Percentiles rank a stretch among this genome's conserved stretches.
Evolutionary conservation across 2,329 filamentous ascomycete species (phyloP).

Genomic region (Zymoseptoria brevis): DNA sequence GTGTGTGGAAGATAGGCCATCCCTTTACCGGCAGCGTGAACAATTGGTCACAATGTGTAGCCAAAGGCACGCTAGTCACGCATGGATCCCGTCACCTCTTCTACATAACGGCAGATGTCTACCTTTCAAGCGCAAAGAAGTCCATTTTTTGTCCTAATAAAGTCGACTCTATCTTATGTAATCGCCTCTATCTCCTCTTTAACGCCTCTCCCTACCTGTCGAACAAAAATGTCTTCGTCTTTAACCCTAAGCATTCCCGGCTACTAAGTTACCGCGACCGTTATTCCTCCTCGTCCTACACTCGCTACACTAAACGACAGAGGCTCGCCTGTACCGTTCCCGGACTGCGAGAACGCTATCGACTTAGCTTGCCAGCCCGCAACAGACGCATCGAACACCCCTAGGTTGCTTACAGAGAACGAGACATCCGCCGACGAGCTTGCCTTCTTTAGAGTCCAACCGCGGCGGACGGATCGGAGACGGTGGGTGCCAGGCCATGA

Average conservation of each 20-base stretch:
- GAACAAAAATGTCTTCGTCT: constrained; percentile 26
- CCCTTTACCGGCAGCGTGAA: no score
- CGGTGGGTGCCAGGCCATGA: no score
- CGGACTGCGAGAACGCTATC: constrained; percentile 41
- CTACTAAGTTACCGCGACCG: constrained; percentile 38
- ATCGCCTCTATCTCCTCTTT: no score
- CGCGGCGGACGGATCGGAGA: no score
- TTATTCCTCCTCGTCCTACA: constrained; percentile 33
- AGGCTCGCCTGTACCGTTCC: constrained; percentile 31
- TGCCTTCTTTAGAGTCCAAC: constrained; percentile 35
- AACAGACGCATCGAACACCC: constrained; percentile 28
- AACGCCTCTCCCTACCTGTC: constrained; percentile 15
- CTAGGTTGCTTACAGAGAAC: constrained; percentile 42
- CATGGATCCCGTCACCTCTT: no score
- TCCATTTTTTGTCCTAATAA: no score
- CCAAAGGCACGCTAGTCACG: no score
- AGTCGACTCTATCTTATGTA: no score
- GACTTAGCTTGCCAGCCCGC: constrained; percentile 24
- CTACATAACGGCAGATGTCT: no score
- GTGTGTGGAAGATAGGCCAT: no score
- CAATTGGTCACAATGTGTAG: no score
- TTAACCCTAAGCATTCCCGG: constrained; percentile 34
- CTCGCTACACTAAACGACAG: constrained; percentile 38
- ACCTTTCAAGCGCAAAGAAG: no score
- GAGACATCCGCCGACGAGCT: constrained; percentile 34